These are phyloP conservation scores for Tricholoma sp. DNA, from an alignment of 768 basidiomycete species.

Conservation along the genomic window DNA sequence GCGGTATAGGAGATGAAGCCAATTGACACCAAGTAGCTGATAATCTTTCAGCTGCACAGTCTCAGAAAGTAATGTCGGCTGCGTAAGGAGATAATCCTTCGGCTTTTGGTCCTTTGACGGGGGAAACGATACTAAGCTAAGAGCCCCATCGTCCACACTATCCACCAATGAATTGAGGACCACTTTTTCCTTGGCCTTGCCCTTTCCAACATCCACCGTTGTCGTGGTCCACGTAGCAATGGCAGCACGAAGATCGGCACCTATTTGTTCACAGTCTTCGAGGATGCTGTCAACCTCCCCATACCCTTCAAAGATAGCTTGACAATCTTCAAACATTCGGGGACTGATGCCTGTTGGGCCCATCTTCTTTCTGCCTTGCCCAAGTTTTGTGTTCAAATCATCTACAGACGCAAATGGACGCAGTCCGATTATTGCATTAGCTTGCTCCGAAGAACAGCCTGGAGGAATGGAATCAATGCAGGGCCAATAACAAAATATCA, in stretches of 20 bases:
- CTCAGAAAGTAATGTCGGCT: conserved; percentile 64
- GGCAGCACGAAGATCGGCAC: conserved; percentile 61
- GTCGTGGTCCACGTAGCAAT: conserved; percentile 73
- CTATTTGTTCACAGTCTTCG: conserved; percentile 84
- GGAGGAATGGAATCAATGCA: conserved; percentile 1
- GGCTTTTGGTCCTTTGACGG: conserved; percentile 35
- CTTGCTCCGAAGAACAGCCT: conserved; percentile 84
- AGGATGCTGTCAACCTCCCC: conserved; percentile 85
- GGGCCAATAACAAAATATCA: background rate
- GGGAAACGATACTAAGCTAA: conserved; percentile 48
- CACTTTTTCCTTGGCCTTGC: conserved; percentile 32
- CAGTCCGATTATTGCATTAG: conserved; percentile 66
- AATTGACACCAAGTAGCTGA: conserved; percentile 95
- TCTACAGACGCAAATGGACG: conserved; percentile 78
- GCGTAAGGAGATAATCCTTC: conserved; percentile 65
- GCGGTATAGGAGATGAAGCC: conserved; percentile 84
- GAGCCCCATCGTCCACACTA: conserved; percentile 55
- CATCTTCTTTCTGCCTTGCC: conserved; percentile 83
- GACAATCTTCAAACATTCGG: conserved; percentile 87
- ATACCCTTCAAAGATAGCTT: conserved; percentile 79
- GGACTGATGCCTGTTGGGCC: conserved; percentile 80
- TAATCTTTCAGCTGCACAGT: conserved; percentile 89
- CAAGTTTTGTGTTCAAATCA: conserved; percentile 70
- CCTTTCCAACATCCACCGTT: conserved; percentile 29
- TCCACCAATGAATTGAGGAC: conserved; percentile 16